Evolutionary conservation across 768 basidiomycete genomes (phyloP), one percentile per base, ranked within the genome.

Genomic region (Mycena rebaudengoi): DNA sequence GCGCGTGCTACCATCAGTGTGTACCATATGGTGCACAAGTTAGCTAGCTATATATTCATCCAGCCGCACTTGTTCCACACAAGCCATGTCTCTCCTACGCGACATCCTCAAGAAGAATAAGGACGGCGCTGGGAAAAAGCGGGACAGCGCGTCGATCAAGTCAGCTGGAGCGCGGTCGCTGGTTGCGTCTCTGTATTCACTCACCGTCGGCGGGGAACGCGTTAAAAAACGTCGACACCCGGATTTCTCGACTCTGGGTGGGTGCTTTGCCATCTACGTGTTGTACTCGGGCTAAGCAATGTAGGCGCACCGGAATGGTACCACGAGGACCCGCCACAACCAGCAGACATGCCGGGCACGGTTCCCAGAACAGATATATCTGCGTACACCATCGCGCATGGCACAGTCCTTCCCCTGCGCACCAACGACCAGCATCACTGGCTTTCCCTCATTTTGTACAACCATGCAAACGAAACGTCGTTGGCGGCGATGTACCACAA

Each of bases 21-120:
- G n/a, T n/a, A n/a, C n/a, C n/a, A n/a, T n/a, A n/a, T n/a, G n/a
- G n/a, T n/a, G n/a, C n/a, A n/a, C n/a, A n/a, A n/a, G n/a, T n/a
- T n/a, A n/a, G n/a, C n/a, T n/a, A n/a, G n/a, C n/a, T n/a, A n/a
- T n/a, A n/a, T n/a, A n/a, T n/a, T n/a, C n/a, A n/a, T n/a, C n/a
- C n/a, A n/a, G n/a, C n/a, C n/a, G n/a, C n/a, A n/a, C n/a, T n/a
- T n/a, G n/a, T n/a, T n/a, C n/a, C n/a, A n/a, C n/a, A n/a, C n/a
- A n/a, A n/a, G n/a, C 41, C 54, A 68, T 68, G 66, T 68, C 66
- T 58, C 66, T 68, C 43, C 54, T 68, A 21, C 66, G 66, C 50
- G 62, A 60, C 39, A 45, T 64, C 20, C 55, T 68, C 58, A 68
- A 68, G 46, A 60, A 61, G 30, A 28, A 46, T 29, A 64, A 64